phyloP scores from a whole-genome alignment of 768 basidiomycete species.

The Panaeolus papilionaceus region DNA sequence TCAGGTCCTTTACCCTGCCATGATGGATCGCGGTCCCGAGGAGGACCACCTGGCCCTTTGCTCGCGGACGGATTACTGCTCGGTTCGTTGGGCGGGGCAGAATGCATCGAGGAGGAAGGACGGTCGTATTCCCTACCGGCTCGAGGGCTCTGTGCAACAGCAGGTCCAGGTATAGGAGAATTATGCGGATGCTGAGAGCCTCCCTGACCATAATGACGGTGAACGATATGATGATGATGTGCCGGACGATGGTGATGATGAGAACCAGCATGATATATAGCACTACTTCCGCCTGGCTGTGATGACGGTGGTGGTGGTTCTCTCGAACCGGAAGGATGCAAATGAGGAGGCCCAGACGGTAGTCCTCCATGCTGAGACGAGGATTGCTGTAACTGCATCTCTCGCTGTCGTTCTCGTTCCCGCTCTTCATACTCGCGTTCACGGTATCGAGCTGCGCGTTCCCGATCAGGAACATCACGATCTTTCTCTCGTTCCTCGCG shows the following conservation, averaged over 20 bases:
- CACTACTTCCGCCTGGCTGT: slow-evolving; percentile 30
- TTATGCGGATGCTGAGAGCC: slow-evolving; percentile 36
- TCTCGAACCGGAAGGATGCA: slow-evolving; percentile 25
- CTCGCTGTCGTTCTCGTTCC: slow-evolving; percentile 34
- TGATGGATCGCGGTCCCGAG: slow-evolving; percentile 34
- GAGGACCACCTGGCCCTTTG: slow-evolving; percentile 35
- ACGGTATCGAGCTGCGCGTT: slow-evolving; percentile 36
- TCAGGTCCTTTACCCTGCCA: slow-evolving; percentile 31
- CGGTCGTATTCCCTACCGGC: slow-evolving; percentile 41
- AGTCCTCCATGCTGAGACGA: slow-evolving; percentile 43
- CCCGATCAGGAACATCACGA: slow-evolving; percentile 36
- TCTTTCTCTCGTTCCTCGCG: slow-evolving; percentile 37
- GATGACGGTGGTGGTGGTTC: slow-evolving; percentile 26
- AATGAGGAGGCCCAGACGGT: slow-evolving; percentile 29
- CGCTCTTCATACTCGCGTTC: slow-evolving; percentile 33
- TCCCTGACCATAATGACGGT: slow-evolving; percentile 42
- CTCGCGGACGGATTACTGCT: slow-evolving; percentile 28
- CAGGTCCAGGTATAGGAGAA: slow-evolving; percentile 37
- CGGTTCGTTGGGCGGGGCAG: not conserved
- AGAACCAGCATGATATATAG: slow-evolving; percentile 36
- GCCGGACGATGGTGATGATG: slow-evolving; percentile 54
- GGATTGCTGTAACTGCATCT: slow-evolving; percentile 42
- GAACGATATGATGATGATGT: slow-evolving; percentile 58
- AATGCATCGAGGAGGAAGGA: slow-evolving; percentile 34
- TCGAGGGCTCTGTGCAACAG: slow-evolving; percentile 33